phyloP scores from a whole-genome alignment of 2,329 filamentous ascomycete species.

The Pleoardoris graminearum region DNA sequence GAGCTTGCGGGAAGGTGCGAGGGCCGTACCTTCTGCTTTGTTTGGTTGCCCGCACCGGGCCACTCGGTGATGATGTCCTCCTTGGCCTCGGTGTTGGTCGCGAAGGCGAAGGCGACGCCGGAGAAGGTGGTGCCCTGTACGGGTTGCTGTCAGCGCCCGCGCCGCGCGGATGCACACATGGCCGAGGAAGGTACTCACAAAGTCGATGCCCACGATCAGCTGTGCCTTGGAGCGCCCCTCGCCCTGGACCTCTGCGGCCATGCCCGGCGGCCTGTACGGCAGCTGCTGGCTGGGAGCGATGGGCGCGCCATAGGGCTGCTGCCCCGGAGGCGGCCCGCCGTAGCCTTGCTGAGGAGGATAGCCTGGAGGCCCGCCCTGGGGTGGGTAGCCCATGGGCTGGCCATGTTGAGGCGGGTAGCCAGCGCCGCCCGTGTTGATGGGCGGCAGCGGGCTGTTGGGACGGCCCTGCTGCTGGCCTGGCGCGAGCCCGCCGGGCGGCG shows the following conservation, averaged over 20 bases:
- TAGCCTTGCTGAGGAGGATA: constrained; percentile 47
- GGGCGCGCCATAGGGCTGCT: constrained; percentile 22
- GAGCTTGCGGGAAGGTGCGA: neutral
- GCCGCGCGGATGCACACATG: constrained; percentile 12
- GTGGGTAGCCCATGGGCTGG: constrained; percentile 51
- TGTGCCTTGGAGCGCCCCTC: constrained; percentile 91
- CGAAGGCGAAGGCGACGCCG: constrained; percentile 89
- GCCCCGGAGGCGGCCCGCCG: constrained; percentile 32
- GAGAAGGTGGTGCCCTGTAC: constrained; percentile 92
- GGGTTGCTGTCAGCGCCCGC: constrained; percentile 19
- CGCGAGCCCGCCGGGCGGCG: constrained; percentile 46
- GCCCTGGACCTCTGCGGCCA: constrained; percentile 78
- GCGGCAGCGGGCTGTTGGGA: constrained; percentile 58
- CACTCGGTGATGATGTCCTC: constrained; percentile 99
- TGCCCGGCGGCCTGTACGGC: constrained; percentile 38
- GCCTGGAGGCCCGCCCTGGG: constrained; percentile 45
- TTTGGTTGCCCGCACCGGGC: constrained; percentile 96
- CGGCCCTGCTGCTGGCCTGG: constrained; percentile 48
- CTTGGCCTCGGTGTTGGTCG: constrained; percentile 95
- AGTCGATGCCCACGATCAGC: constrained; percentile 98
- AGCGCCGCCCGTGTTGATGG: constrained; percentile 58
- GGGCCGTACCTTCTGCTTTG: constrained; percentile 85
- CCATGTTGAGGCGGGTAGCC: constrained; percentile 54
- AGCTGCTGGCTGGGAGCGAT: constrained; percentile 38
- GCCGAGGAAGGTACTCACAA: constrained; percentile 61